A percentile compares a stretch with the other conserved stretches of the same genome.
Evolutionary conservation across 129 eudicot genomes (phyloP).

Genomic region (Chrysanthemum lavandulifolium): DNA sequence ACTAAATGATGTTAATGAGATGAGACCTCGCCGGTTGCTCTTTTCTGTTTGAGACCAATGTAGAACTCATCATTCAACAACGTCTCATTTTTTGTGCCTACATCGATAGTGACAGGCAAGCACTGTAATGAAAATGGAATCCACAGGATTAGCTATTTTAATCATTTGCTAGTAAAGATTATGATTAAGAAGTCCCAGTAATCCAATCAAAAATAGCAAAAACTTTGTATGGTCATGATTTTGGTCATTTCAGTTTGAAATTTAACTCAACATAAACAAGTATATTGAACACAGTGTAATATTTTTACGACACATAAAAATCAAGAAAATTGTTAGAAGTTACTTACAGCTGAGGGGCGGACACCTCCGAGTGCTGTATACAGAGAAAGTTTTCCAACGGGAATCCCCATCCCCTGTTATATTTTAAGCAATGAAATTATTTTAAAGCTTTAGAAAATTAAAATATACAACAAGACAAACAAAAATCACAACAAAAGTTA

Average conservation of each 20-base stretch:
- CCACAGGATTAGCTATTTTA: background rate
- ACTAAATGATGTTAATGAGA: background rate
- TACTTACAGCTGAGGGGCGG: slow-evolving; percentile 87
- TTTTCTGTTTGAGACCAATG: slow-evolving; percentile 74
- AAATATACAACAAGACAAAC: background rate
- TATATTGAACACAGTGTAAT: background rate
- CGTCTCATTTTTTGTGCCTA: slow-evolving; percentile 85
- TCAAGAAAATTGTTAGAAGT: background rate
- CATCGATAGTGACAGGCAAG: slow-evolving; percentile 87
- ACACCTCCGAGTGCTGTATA: slow-evolving; percentile 98
- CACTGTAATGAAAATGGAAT: slow-evolving; percentile 46
- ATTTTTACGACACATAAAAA: background rate
- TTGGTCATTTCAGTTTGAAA: too few relatives aligned
- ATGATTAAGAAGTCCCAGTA: too few relatives aligned
- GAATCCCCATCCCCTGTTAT: slow-evolving; percentile 95
- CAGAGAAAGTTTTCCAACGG: slow-evolving; percentile 85
- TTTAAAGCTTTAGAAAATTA: background rate
- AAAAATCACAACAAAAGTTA: background rate
- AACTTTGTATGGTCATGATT: too few relatives aligned
- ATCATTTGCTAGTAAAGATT: background rate
- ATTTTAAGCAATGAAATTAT: background rate
- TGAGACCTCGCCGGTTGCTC: slow-evolving; percentile 86
- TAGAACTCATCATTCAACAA: slow-evolving; percentile 83
- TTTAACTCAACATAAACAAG: background rate
- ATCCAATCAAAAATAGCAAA: background rate